Percentiles rank a stretch among this genome's conserved stretches.
Evolutionary conservation across 2,329 filamentous ascomycete genomes (phyloP).

Genomic region (Fusarium vanettenii): DNA sequence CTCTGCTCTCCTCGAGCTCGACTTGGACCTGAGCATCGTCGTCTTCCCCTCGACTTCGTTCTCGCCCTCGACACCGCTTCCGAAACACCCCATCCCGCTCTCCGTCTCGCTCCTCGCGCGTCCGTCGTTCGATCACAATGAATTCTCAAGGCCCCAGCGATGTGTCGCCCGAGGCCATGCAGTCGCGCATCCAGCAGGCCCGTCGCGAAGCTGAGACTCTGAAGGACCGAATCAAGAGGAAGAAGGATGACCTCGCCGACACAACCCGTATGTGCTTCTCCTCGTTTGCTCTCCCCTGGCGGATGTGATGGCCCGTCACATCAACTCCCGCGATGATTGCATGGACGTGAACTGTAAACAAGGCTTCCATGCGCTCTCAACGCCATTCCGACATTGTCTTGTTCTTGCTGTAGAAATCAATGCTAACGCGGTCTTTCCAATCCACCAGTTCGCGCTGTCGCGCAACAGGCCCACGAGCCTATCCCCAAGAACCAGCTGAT

Average conservation of each 20-base stretch:
- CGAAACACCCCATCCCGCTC: slow-evolving; percentile 19
- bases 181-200: slow-evolving; percentile 91
- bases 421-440: slow-evolving; percentile 41
- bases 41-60: slow-evolving; percentile 17
- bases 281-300: slow-evolving; percentile 7
- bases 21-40: slow-evolving; percentile 38
- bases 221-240: slow-evolving; percentile 99
- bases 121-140: slow-evolving; percentile 55
- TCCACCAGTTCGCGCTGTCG: slow-evolving; percentile 84
- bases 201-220: slow-evolving; percentile 97
- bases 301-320: background rate
- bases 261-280: slow-evolving; percentile 82
- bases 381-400: background rate
- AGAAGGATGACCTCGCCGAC: slow-evolving; percentile 99
- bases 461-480: slow-evolving; percentile 90
- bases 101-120: slow-evolving; percentile 30
- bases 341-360: background rate
- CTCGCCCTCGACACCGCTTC: slow-evolving; percentile 27
- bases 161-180: slow-evolving; percentile 82
- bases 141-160: slow-evolving; percentile 69
- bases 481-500: slow-evolving; percentile 92
- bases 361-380: background rate
- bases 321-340: background rate
- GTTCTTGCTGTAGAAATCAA: slow-evolving; percentile 1
- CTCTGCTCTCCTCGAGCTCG: slow-evolving; percentile 37